phyloP scores from a whole-genome alignment of 2,329 filamentous ascomycete genomes.

The Venturia asperata region DNA sequence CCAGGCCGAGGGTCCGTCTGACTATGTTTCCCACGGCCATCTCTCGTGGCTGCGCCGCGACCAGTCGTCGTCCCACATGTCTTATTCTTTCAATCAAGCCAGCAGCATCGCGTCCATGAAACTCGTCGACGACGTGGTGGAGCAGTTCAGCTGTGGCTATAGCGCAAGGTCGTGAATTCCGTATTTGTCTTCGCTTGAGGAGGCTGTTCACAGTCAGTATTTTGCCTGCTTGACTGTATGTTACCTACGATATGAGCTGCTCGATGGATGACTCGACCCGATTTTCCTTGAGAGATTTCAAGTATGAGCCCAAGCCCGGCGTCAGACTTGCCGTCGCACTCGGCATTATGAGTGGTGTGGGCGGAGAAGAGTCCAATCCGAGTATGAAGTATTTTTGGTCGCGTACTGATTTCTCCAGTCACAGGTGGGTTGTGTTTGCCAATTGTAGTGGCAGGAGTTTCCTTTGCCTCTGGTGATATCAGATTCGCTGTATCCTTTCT shows the following conservation, averaged over 20 bases:
- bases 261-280: conserved; percentile 78
- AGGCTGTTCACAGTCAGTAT: conserved; percentile 47
- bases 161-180: conserved; percentile 79
- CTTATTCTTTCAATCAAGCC: conserved; percentile 75
- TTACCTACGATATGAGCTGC: conserved; percentile 68
- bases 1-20: conserved; percentile 78
- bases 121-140: conserved; percentile 74
- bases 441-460: background rate
- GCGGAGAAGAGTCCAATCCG: background rate
- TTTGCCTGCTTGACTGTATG: conserved; percentile 17
- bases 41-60: conserved; percentile 79
- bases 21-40: conserved; percentile 93
- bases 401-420: background rate
- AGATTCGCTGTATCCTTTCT: background rate
- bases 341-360: conserved; percentile 44
- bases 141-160: conserved; percentile 86
- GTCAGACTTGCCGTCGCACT: conserved; percentile 51
- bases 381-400: background rate
- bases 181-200: conserved; percentile 84
- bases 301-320: conserved; percentile 69
- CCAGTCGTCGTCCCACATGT: conserved; percentile 67
- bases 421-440: background rate
- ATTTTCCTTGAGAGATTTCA: conserved; percentile 69
- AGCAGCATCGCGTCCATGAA: conserved; percentile 68
- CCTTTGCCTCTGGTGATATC: background rate